Evolutionary conservation across 345 rosid species (phyloP).

Genomic region (Trapa incisa): DNA sequence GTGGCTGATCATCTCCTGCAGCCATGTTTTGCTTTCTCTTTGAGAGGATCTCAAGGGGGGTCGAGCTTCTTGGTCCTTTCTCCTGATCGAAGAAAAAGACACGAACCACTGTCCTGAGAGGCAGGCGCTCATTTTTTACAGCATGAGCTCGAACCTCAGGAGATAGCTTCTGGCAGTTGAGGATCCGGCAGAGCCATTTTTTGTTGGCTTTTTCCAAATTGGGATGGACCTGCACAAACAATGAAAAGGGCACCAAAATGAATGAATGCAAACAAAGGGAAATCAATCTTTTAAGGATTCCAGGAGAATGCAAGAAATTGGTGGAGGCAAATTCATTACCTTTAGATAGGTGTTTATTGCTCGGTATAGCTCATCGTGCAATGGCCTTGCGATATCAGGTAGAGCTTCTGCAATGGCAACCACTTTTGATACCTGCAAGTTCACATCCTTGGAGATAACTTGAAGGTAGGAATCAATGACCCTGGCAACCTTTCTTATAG

Average conservation of each 20-base stretch:
- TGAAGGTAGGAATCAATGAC: constrained; percentile 72
- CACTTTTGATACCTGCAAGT: constrained; percentile 46
- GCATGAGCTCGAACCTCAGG: constrained; percentile 81
- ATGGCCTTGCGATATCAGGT: constrained; percentile 49
- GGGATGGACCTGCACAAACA: constrained; percentile 62
- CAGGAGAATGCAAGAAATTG: background rate
- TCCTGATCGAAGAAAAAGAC: constrained; percentile 88
- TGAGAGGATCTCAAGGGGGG: constrained; percentile 3
- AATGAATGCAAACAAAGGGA: too few species aligned
- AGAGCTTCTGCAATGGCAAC: constrained; percentile 61
- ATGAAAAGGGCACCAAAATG: background rate
- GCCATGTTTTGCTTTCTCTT: constrained; percentile 19
- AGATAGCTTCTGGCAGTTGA: constrained; percentile 91
- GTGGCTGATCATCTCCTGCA: constrained; percentile 18
- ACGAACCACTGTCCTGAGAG: constrained; percentile 88
- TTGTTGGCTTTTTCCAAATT: constrained; percentile 71
- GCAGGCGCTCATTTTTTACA: constrained; percentile 84
- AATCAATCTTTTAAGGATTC: background rate
- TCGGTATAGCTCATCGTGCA: constrained; percentile 80
- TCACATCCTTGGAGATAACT: constrained; percentile 48
- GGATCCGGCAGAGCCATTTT: constrained; percentile 61
- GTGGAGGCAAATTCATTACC: constrained; percentile 24
- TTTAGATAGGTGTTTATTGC: constrained; percentile 78
- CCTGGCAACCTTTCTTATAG: constrained; percentile 56
- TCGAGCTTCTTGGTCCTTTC: constrained; percentile 17